Base-by-base conservation (phyloP, 2,329 filamentous ascomycete species). In the Colletotrichum incanum region DNA sequence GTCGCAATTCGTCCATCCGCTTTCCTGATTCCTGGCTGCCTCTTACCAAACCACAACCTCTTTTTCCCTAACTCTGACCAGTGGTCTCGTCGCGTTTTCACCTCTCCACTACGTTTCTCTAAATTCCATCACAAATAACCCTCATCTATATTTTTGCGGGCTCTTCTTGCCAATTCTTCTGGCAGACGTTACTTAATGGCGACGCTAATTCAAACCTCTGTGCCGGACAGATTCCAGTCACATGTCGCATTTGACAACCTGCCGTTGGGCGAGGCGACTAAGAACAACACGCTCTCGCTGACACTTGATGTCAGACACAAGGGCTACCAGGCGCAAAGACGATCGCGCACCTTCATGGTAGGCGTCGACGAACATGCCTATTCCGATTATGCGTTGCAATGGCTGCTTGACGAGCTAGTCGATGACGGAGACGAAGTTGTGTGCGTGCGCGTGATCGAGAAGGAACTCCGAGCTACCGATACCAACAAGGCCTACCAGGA, bases 361-460 rank as follows among this genome's bases (percentile, higher is more conserved):
- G 95, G 95, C 26, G 93, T 95, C 23, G 95, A 98, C 82, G 93
- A 96, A 78, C 95, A 98, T 77, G 90, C 94, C 71, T 98, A 98
- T 82, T 97, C 94, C 8, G 94, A 97, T 74, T 96, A 96, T 82
- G 95, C 95, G 20, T 86, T 98, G 23, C 94, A 97, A 81, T 98
- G 95, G 95, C 87, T 98, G 62, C 90, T 98, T 49, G 94, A 97
- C 77, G 94, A 97, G 82, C 87, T 98, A 67, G 94, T 98, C 50
- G 95, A 98, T 77, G 95, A 98, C 78, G 95, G 95, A 23, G 95
- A 98, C 79, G 94, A 98, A 82, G 92, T 98, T 69, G 93, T 98
- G 11, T 98, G 95, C 82, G 89, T 98, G 60, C 89, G 94, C 64
- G 95, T 97, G 2, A 89, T 97, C 54, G 95, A 98, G 79, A 95